These are phyloP conservation scores for Fraxinus pennsylvanica DNA, from an alignment of 257 asterid species.

Conservation along the genomic window DNA sequence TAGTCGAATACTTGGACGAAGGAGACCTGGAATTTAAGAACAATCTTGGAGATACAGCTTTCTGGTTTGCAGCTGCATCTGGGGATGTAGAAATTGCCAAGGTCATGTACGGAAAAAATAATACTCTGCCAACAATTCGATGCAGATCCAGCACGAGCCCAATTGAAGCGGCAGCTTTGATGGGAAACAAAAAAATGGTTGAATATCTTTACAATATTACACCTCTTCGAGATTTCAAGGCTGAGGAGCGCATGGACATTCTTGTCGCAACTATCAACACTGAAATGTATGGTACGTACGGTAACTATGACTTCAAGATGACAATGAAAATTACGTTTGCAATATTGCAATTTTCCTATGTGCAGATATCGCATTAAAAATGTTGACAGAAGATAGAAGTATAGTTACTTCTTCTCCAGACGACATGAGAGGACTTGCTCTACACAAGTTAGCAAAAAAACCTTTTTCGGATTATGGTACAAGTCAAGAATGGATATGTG, in stretches of 20 bases:
- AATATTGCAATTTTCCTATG: neutral
- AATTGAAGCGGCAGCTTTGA: slow-evolving; percentile 14
- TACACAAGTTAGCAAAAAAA: neutral
- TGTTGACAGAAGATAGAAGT: neutral
- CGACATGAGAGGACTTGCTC: neutral
- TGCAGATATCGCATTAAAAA: neutral
- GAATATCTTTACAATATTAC: slow-evolving; percentile 16
- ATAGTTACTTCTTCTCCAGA: neutral
- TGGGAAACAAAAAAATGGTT: slow-evolving; percentile 24
- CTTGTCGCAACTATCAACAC: neutral
- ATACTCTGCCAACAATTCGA: neutral
- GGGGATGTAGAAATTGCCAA: slow-evolving; percentile 26
- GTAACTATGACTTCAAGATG: neutral
- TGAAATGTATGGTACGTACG: slow-evolving; percentile 24
- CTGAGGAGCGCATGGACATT: neutral
- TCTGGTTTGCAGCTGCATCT: slow-evolving; percentile 19
- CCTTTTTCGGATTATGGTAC: neutral
- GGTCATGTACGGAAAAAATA: slow-evolving; percentile 14
- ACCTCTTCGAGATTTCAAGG: neutral
- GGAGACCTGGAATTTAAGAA: neutral
- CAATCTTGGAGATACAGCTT: neutral
- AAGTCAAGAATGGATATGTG: neutral
- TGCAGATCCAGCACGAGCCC: neutral
- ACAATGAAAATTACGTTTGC: neutral
- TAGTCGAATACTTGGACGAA: neutral